These are phyloP conservation scores for Vanilla planifolia DNA, from an alignment of 106 monocot species.

Conservation along the genomic window DNA sequence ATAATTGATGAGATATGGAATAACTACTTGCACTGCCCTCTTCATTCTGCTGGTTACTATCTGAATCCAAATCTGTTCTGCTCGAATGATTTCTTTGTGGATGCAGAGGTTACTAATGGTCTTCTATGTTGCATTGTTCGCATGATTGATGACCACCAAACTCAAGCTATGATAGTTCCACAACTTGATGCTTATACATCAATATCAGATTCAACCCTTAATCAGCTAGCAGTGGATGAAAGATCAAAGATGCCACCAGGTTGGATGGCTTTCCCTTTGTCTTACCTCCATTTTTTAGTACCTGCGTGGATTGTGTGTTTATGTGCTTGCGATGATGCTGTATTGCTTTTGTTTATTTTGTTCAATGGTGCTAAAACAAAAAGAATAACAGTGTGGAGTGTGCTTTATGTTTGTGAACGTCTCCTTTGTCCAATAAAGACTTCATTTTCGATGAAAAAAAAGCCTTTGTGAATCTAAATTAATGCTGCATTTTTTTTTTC, in stretches of 20 bases:
- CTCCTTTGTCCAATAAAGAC: background rate
- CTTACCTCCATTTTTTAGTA: background rate
- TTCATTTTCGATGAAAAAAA: too few relatives aligned
- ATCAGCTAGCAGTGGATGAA: conserved; percentile 35
- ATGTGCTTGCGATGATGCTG: background rate
- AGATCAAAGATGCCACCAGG: conserved; percentile 58
- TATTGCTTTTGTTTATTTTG: background rate
- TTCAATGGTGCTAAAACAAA: background rate
- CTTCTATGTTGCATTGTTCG: conserved; percentile 30
- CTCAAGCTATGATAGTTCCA: conserved; percentile 32
- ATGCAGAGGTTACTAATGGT: conserved; percentile 73
- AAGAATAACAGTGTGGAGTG: background rate
- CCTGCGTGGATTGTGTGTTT: background rate
- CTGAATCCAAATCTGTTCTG: conserved; percentile 71
- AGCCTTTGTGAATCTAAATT: too few relatives aligned
- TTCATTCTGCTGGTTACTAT: conserved; percentile 72
- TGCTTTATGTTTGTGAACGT: background rate
- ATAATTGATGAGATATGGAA: conserved; percentile 77
- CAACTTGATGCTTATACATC: conserved; percentile 66
- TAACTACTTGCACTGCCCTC: conserved; percentile 53
- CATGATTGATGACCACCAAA: conserved; percentile 30
- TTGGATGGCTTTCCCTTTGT: conserved; percentile 13
- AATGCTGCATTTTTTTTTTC: too few relatives aligned
- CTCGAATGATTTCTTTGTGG: conserved; percentile 40
- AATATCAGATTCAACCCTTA: conserved; percentile 26